A percentile compares a stretch with the other conserved stretches of the same genome.
Evolutionary conservation across 2,329 filamentous ascomycete genomes (phyloP).

Genomic region (Didymella arachidicola): DNA sequence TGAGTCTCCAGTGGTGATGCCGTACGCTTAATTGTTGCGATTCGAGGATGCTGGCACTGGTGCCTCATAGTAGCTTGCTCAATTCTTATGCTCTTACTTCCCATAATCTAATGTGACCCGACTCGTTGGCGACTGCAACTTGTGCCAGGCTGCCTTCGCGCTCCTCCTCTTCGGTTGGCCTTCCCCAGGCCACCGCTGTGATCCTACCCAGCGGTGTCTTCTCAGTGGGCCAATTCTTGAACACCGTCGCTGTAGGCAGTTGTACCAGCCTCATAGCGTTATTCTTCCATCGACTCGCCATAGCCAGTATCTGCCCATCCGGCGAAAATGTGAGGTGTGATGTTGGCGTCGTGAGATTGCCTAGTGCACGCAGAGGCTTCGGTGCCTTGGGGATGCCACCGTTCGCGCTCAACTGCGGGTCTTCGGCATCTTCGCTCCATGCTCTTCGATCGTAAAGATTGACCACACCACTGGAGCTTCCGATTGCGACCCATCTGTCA

Average conservation of each 20-base stretch:
- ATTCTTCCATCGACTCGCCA: slow-evolving; percentile 86
- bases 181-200: slow-evolving; percentile 62
- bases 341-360: slow-evolving; percentile 87
- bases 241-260: slow-evolving; percentile 90
- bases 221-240: slow-evolving; percentile 94
- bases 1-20: not conserved
- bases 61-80: not conserved
- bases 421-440: slow-evolving; percentile 58
- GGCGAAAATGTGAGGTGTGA: slow-evolving; percentile 82
- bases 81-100: slow-evolving; percentile 59
- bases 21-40: slow-evolving; percentile 1
- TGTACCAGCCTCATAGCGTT: slow-evolving; percentile 89
- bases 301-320: slow-evolving; percentile 87
- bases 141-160: slow-evolving; percentile 67
- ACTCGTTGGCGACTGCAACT: slow-evolving; percentile 86
- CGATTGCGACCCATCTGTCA: slow-evolving; percentile 88
- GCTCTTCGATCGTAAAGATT: slow-evolving; percentile 88
- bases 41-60: not conserved
- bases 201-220: slow-evolving; percentile 88
- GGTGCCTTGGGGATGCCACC: slow-evolving; percentile 70
- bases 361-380: slow-evolving; percentile 75
- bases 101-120: slow-evolving; percentile 88
- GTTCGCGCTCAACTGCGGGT: slow-evolving; percentile 39
- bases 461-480: slow-evolving; percentile 84
- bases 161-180: slow-evolving; percentile 58